Evolutionary conservation across 176 grass and related monocot genomes (phyloP).

Genomic region (Aechmea fasciata): DNA sequence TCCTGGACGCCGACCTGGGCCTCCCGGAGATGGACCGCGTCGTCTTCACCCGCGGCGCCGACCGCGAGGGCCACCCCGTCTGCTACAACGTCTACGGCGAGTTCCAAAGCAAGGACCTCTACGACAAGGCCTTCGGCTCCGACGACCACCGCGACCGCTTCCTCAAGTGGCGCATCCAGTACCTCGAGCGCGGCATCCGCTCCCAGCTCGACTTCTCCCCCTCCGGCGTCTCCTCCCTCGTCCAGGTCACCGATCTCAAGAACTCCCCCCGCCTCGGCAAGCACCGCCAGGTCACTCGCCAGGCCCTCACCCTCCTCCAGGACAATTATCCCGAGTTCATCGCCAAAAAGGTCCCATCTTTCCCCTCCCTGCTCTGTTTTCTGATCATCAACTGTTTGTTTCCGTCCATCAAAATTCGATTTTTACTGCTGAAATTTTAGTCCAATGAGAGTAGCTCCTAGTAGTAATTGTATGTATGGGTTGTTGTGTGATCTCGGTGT

Average conservation of each 20-base stretch:
- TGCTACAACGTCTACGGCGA: slow-evolving; percentile 95
- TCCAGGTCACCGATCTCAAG: slow-evolving; percentile 94
- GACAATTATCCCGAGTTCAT: slow-evolving; percentile 99
- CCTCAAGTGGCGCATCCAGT: slow-evolving; percentile 98
- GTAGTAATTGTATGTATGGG: background rate
- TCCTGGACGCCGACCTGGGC: slow-evolving; percentile 64
- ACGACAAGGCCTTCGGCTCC: slow-evolving; percentile 90
- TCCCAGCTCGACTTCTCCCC: slow-evolving; percentile 71
- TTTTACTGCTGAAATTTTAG: too few species aligned
- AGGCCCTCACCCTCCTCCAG: slow-evolving; percentile 76
- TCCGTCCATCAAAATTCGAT: too few species aligned
- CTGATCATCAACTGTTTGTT: too few species aligned
- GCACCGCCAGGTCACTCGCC: slow-evolving; percentile 75
- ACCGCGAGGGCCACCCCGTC: slow-evolving; percentile 73
- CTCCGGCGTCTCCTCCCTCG: slow-evolving; percentile 73
- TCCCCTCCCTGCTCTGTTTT: background rate
- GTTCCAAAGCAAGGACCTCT: slow-evolving; percentile 95
- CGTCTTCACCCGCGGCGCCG: slow-evolving; percentile 64
- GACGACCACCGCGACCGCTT: slow-evolving; percentile 87
- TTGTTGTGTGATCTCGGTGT: slow-evolving; percentile 2
- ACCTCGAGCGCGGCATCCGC: slow-evolving; percentile 77
- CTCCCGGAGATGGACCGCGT: slow-evolving; percentile 67
- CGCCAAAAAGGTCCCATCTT: slow-evolving; percentile 67
- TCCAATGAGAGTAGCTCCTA: background rate
- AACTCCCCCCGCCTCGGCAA: slow-evolving; percentile 90